Percentiles rank a stretch among this genome's conserved stretches.
Evolutionary conservation across 768 basidiomycete genomes (phyloP).

Genomic region (Russula emetica): DNA sequence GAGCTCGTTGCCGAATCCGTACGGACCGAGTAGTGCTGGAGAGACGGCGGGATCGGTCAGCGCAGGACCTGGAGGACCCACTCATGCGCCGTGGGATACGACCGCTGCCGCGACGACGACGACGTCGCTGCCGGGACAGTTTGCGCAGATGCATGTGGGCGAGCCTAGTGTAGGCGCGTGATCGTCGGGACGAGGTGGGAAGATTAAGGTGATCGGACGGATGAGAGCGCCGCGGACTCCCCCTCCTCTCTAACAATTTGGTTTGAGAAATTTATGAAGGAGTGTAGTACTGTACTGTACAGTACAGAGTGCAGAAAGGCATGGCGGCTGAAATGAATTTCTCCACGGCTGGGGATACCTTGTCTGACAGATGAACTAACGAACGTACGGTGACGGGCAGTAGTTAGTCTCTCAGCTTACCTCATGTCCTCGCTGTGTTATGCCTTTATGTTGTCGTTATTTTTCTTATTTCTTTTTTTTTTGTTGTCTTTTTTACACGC

Average conservation of each 20-base stretch:
- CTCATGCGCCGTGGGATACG: constrained; percentile 19
- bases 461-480: no score
- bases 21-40: not conserved
- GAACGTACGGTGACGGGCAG: not conserved
- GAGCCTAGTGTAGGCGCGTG: constrained; percentile 25
- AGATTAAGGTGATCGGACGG: not conserved
- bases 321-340: not conserved
- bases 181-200: not conserved
- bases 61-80: not conserved
- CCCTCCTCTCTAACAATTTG: not conserved
- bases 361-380: not conserved
- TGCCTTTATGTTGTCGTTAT: not conserved
- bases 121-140: constrained; percentile 13
- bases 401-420: not conserved
- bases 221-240: no score
- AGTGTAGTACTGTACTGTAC: not conserved
- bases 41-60: not conserved
- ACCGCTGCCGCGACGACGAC: not conserved
- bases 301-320: not conserved
- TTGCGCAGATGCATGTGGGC: constrained; percentile 27
- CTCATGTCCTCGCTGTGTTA: no score
- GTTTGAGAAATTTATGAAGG: not conserved
- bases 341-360: not conserved
- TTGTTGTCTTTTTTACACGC: no score
- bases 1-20: constrained; percentile 24